Percentiles rank a stretch among this genome's conserved stretches.
Conservation (phyloP, 305 asterid species). For the Plantago lanceolata region DNA sequence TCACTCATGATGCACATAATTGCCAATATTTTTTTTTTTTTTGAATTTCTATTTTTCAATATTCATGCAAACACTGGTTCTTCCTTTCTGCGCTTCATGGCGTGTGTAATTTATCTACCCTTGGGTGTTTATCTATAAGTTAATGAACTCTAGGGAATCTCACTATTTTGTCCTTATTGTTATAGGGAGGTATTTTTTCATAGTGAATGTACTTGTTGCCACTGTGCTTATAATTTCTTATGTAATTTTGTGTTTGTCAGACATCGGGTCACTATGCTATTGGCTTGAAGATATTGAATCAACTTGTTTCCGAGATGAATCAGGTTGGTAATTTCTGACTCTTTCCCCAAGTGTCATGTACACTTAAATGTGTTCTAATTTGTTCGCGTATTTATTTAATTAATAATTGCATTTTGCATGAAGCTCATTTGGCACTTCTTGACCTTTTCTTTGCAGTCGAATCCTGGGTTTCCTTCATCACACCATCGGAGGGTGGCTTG, state of each 20-base stretch:
- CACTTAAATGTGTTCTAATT: neutral
- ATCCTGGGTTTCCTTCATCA: slow-evolving; percentile 87
- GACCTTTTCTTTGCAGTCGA: slow-evolving; percentile 52
- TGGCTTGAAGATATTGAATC: slow-evolving; percentile 94
- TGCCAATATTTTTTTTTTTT: too few relatives aligned
- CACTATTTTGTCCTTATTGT: too few relatives aligned
- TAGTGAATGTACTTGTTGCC: slow-evolving; percentile 21
- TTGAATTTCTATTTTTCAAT: too few relatives aligned
- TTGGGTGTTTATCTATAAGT: too few relatives aligned
- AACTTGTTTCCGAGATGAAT: slow-evolving; percentile 93
- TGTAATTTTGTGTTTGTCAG: slow-evolving; percentile 44
- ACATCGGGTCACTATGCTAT: slow-evolving; percentile 82
- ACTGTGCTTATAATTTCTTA: slow-evolving; percentile 26
- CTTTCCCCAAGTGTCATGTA: slow-evolving; percentile 14
- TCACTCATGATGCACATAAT: too few relatives aligned
- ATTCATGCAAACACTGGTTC: too few relatives aligned
- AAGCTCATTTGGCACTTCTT: slow-evolving; percentile 27
- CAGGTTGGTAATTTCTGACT: slow-evolving; percentile 56
- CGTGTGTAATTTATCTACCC: too few relatives aligned
- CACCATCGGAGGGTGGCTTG: slow-evolving; percentile 97
- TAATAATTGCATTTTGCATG: slow-evolving; percentile 21
- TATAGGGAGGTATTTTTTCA: slow-evolving; percentile 8
- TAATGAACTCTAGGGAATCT: too few relatives aligned
- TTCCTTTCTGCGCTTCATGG: too few relatives aligned
- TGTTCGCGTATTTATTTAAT: neutral